A percentile compares a stretch with the other conserved stretches of the same genome.
Evolutionary conservation across 805 yeast genomes (phyloP).

Genomic region (Lipomyces oligophaga): DNA sequence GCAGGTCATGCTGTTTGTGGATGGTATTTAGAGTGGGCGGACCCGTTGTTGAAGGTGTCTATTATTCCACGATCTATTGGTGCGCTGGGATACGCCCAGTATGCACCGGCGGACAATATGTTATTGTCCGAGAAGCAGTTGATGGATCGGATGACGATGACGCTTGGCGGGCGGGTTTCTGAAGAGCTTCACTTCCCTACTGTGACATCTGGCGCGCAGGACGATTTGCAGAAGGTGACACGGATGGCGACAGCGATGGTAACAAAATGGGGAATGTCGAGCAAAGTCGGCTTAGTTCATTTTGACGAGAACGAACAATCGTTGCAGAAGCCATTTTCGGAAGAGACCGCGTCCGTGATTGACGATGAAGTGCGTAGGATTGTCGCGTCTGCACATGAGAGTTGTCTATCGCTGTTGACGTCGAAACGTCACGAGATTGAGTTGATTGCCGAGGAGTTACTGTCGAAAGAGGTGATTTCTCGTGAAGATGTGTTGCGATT

Average conservation of each 20-base stretch:
- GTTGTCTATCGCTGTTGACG: constrained; percentile 63
- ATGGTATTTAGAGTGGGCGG: constrained; percentile 88
- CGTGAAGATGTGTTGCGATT: constrained; percentile 90
- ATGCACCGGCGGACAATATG: constrained; percentile 88
- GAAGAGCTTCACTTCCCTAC: constrained; percentile 89
- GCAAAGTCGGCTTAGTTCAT: constrained; percentile 75
- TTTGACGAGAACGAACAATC: constrained; percentile 68
- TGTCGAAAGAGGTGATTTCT: constrained; percentile 83
- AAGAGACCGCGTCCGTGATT: constrained; percentile 73
- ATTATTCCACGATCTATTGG: constrained; percentile 97
- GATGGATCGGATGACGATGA: constrained; percentile 90
- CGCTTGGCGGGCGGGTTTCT: constrained; percentile 93
- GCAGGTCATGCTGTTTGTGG: constrained; percentile 99
- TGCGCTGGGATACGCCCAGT: constrained; percentile 96
- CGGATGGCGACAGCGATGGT: constrained; percentile 93
- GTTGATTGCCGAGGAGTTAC: constrained; percentile 79
- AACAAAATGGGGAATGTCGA: constrained; percentile 84
- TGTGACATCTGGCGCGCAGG: constrained; percentile 95
- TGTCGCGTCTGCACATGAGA: constrained; percentile 67
- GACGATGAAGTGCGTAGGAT: constrained; percentile 80
- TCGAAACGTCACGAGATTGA: constrained; percentile 75
- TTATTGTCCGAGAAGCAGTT: constrained; percentile 73
- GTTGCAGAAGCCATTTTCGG: constrained; percentile 83
- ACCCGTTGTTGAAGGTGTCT: constrained; percentile 90
- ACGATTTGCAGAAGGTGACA: constrained; percentile 94